These are phyloP conservation scores for Stevia rebaudiana DNA, from an alignment of 140 eudicot genomes.

Conservation along the genomic window DNA sequence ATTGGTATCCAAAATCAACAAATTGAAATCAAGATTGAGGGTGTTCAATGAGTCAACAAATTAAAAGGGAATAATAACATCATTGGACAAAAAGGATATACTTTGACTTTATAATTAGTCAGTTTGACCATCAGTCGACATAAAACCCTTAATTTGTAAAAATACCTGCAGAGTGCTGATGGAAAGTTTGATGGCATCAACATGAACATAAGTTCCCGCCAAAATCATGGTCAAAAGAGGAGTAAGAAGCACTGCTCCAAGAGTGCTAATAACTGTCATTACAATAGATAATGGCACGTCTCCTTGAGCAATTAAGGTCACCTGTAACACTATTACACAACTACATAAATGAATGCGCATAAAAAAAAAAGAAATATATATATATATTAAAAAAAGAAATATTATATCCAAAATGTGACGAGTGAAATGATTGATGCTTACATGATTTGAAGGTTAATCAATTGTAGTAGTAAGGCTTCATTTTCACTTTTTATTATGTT, in stretches of 20 bases:
- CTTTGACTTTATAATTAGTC: not conserved
- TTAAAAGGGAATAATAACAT: not conserved
- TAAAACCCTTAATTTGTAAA: not conserved
- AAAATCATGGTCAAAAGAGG: constrained; percentile 62
- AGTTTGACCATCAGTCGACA: not conserved
- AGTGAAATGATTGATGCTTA: not conserved
- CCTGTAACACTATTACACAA: constrained; percentile 65
- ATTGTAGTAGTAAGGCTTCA: not conserved
- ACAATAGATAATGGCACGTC: constrained; percentile 85
- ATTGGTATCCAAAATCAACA: constrained; percentile 4
- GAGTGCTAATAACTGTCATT: constrained; percentile 73
- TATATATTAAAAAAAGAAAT: not conserved
- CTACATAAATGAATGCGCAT: constrained; percentile 22
- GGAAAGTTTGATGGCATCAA: constrained; percentile 69
- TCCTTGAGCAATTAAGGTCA: constrained; percentile 84
- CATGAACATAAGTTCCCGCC: constrained; percentile 81
- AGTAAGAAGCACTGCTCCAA: constrained; percentile 75
- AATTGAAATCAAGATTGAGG: not conserved
- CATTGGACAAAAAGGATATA: not conserved
- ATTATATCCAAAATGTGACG: not conserved
- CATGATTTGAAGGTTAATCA: not conserved
- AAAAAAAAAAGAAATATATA: not conserved
- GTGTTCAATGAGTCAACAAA: not conserved
- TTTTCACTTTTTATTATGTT: too few species aligned
- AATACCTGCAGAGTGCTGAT: constrained; percentile 82